phyloP scores from a whole-genome alignment of 805 yeast species.

The Yarrowia keelungensis region DNA sequence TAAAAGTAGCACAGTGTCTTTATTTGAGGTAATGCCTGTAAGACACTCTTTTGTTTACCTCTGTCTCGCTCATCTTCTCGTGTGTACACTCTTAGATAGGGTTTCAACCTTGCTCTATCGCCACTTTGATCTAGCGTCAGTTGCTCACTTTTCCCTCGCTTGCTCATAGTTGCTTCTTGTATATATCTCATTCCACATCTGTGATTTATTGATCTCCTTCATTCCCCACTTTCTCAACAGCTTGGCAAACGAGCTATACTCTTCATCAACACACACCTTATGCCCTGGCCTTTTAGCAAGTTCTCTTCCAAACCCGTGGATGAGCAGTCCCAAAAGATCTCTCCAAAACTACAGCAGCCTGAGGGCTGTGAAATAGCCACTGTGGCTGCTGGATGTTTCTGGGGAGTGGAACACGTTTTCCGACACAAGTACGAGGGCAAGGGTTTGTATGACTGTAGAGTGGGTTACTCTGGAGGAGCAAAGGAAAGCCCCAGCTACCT shows the following conservation, averaged over 20 bases:
- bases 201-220: no score
- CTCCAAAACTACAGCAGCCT: slow-evolving; percentile 50
- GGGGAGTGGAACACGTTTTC: slow-evolving; percentile 76
- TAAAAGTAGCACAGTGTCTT: neutral
- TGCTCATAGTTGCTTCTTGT: no score
- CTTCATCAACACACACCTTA: neutral
- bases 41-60: slow-evolving; percentile 7
- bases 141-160: neutral
- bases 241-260: neutral
- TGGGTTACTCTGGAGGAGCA: slow-evolving; percentile 89
- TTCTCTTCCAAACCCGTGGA: slow-evolving; percentile 25
- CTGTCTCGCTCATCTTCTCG: neutral
- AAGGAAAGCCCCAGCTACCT: slow-evolving; percentile 65
- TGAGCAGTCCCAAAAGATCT: slow-evolving; percentile 33
- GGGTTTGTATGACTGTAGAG: slow-evolving; percentile 76
- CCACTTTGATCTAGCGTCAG: slow-evolving; percentile 6
- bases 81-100: slow-evolving; percentile 1
- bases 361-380: slow-evolving; percentile 63
- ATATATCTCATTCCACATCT: no score
- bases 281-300: slow-evolving; percentile 6
- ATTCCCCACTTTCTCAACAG: neutral
- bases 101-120: slow-evolving; percentile 20
- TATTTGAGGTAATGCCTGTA: no score
- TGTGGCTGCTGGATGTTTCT: slow-evolving; percentile 63
- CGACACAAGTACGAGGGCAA: slow-evolving; percentile 67